These are phyloP conservation scores for Penicillium sclerotiorum DNA, from an alignment of 2,329 filamentous ascomycete species.

Conservation along the genomic window DNA sequence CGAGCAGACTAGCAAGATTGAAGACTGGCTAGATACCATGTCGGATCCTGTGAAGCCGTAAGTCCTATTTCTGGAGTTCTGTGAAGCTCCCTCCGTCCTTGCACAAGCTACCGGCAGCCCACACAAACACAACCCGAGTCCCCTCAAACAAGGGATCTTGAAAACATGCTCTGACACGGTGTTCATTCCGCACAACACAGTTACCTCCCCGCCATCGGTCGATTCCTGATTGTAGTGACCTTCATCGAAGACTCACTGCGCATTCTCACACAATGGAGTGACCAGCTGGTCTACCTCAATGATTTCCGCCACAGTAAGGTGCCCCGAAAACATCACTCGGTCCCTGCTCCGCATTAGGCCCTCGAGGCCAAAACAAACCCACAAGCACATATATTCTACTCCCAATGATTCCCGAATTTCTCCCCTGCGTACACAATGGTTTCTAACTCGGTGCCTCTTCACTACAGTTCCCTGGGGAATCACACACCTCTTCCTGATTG, in stretches of 20 bases:
- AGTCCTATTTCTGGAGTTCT: slow-evolving; percentile 36
- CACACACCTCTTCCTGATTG: slow-evolving; percentile 88
- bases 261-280: slow-evolving; percentile 96
- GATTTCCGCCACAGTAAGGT: slow-evolving; percentile 88
- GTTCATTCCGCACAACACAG: slow-evolving; percentile 52
- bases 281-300: slow-evolving; percentile 89
- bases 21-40: slow-evolving; percentile 84
- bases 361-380: slow-evolving; percentile 1
- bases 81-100: not conserved
- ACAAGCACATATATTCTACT: not conserved
- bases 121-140: not conserved
- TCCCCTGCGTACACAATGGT: not conserved
- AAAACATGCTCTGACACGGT: slow-evolving; percentile 32
- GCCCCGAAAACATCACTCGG: slow-evolving; percentile 6
- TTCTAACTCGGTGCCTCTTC: slow-evolving; percentile 21
- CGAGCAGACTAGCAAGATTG: slow-evolving; percentile 96
- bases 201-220: slow-evolving; percentile 90
- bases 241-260: slow-evolving; percentile 95
- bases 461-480: slow-evolving; percentile 76
- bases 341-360: slow-evolving; percentile 2
- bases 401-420: not conserved
- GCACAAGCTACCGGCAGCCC: not conserved
- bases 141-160: slow-evolving; percentile 20
- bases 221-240: slow-evolving; percentile 96
- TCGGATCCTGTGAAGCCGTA: slow-evolving; percentile 95